Conservation (phyloP, 208 protist genomes). For the Porcisia deanei region DNA sequence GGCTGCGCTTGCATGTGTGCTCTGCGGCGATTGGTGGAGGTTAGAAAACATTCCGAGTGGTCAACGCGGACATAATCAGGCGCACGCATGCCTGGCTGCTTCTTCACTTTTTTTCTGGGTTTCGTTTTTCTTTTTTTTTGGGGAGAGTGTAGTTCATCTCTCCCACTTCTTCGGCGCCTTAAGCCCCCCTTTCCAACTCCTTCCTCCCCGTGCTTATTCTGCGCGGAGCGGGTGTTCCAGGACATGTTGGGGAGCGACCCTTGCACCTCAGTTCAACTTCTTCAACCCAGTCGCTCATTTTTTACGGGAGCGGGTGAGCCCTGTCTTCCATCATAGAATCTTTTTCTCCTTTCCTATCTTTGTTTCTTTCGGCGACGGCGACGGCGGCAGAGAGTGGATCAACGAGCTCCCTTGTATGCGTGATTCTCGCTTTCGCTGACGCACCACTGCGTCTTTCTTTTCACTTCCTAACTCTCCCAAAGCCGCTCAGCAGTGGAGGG, state of each 20-base stretch:
- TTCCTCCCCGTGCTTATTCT: background rate
- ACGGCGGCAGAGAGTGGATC: background rate
- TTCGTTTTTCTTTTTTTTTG: too few relatives aligned
- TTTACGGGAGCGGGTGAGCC: background rate
- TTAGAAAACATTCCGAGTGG: background rate
- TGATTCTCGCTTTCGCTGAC: background rate
- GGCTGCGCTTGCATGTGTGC: background rate
- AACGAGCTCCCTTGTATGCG: background rate
- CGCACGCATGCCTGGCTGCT: background rate
- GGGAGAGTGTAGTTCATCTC: background rate
- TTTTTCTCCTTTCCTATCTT: slow-evolving; percentile 1
- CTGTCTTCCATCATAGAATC: too few relatives aligned
- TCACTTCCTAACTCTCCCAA: background rate
- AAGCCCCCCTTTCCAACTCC: background rate
- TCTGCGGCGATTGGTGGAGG: background rate
- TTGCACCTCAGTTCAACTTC: background rate
- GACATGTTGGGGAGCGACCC: background rate
- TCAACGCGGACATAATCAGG: background rate
- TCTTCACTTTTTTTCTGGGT: background rate
- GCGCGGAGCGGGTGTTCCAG: background rate
- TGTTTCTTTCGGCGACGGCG: background rate
- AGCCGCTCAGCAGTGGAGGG: background rate
- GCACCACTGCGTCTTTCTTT: background rate
- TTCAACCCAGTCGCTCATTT: background rate
- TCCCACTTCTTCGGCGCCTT: background rate